Evolutionary conservation across 2,329 filamentous ascomycete species (phyloP).

Genomic region (Ceratocystiopsis minuta): DNA sequence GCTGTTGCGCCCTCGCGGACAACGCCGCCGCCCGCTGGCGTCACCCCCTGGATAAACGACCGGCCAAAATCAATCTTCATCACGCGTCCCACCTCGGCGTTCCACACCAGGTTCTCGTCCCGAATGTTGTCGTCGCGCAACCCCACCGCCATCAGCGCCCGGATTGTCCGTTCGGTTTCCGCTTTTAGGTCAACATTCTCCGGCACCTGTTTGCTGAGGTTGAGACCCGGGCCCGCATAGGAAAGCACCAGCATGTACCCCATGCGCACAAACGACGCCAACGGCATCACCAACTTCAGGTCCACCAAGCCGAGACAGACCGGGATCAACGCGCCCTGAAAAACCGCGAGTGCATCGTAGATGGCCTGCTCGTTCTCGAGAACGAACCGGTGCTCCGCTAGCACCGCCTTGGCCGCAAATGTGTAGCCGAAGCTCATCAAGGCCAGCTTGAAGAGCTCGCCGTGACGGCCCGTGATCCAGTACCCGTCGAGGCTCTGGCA

Average conservation of each 20-base stretch:
- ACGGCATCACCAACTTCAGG: not conserved
- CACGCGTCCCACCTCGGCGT: not conserved
- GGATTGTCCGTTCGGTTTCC: not conserved
- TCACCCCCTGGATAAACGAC: not conserved
- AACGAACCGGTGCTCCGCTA: not conserved
- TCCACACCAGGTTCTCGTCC: slow-evolving; percentile 2
- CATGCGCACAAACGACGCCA: not conserved
- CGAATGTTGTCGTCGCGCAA: not conserved
- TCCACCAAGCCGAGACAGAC: slow-evolving; percentile 1
- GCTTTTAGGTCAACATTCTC: not conserved
- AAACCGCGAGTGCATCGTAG: not conserved
- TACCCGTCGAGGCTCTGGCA: not conserved
- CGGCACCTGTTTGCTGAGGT: not conserved
- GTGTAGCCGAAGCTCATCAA: slow-evolving; percentile 2
- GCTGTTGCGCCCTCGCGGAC: no score
- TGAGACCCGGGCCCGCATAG: slow-evolving; percentile 1
- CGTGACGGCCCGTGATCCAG: not conserved
- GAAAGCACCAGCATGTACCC: slow-evolving; percentile 3
- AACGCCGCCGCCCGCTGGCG: no score
- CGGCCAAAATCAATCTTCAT: slow-evolving; percentile 5
- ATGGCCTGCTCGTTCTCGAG: not conserved
- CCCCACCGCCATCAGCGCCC: slow-evolving; percentile 1
- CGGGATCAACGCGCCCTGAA: slow-evolving; percentile 1
- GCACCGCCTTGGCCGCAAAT: slow-evolving; percentile 1
- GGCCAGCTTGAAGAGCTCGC: slow-evolving; percentile 1